phyloP scores from a whole-genome alignment of 805 yeast species.

The Myxozyma geophila region DNA sequence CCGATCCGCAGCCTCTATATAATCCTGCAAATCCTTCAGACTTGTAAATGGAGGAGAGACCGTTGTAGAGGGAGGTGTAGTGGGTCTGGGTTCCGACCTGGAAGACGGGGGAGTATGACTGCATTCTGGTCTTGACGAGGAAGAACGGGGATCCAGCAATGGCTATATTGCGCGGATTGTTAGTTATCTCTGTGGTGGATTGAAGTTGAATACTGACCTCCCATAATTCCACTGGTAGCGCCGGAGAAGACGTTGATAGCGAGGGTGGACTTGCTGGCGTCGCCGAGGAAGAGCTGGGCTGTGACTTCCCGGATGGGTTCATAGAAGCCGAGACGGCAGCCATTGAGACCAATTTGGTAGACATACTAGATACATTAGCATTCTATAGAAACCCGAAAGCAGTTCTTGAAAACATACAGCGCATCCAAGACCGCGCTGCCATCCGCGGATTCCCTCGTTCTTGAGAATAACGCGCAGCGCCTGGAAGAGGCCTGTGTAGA shows the following conservation, averaged over 20 bases:
- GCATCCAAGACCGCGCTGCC: slow-evolving; percentile 85
- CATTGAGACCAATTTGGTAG: slow-evolving; percentile 89
- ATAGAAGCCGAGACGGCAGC: slow-evolving; percentile 91
- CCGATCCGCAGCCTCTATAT: slow-evolving; percentile 93
- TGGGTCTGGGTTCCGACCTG: slow-evolving; percentile 91
- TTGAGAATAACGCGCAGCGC: slow-evolving; percentile 72
- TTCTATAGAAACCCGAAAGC: neutral
- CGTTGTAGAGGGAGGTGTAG: slow-evolving; percentile 71
- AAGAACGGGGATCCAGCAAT: slow-evolving; percentile 82
- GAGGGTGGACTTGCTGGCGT: slow-evolving; percentile 45
- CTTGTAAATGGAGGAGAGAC: slow-evolving; percentile 62
- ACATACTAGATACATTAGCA: slow-evolving; percentile 51
- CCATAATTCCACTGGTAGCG: slow-evolving; percentile 61
- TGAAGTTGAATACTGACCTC: slow-evolving; percentile 45
- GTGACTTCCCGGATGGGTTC: slow-evolving; percentile 75
- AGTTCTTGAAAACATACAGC: slow-evolving; percentile 52
- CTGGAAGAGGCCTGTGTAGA: slow-evolving; percentile 84
- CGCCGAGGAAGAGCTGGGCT: slow-evolving; percentile 40
- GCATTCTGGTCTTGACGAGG: slow-evolving; percentile 94
- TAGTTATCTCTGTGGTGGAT: neutral
- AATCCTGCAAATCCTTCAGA: slow-evolving; percentile 78
- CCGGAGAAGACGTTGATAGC: slow-evolving; percentile 78
- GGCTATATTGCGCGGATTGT: slow-evolving; percentile 11
- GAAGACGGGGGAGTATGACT: slow-evolving; percentile 73
- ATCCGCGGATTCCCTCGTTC: slow-evolving; percentile 84